These are phyloP conservation scores for Vaccinium darrowii DNA, from an alignment of 148 eudicot species.

Conservation along the genomic window DNA sequence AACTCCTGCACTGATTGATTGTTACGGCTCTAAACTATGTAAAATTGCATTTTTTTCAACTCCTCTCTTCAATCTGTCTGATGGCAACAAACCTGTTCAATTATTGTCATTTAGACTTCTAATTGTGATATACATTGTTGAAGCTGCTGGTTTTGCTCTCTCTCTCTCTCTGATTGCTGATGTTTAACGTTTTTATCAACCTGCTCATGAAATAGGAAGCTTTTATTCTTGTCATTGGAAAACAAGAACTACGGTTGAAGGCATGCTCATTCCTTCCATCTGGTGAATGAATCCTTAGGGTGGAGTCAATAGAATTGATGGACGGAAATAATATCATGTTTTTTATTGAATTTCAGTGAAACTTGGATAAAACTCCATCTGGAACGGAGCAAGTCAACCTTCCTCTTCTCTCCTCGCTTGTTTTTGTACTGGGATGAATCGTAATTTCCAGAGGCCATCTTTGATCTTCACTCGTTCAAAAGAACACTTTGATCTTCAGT, in stretches of 20 bases:
- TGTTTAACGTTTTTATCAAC: neutral
- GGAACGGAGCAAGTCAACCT: neutral
- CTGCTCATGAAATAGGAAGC: neutral
- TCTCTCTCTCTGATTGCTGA: neutral
- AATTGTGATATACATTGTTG: slow-evolving; percentile 10
- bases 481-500: no score
- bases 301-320: neutral
- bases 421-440: neutral
- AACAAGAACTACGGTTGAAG: neutral
- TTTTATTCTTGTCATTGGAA: neutral
- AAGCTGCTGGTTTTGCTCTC: neutral
- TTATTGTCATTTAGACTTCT: slow-evolving; percentile 23
- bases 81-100: slow-evolving; percentile 31
- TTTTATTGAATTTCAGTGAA: no score
- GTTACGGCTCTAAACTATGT: slow-evolving; percentile 30
- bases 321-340: neutral
- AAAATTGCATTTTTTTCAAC: slow-evolving; percentile 23
- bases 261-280: neutral
- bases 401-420: neutral
- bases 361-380: neutral
- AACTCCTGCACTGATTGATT: slow-evolving; percentile 11
- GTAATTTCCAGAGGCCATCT: neutral
- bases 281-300: neutral
- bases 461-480: neutral
- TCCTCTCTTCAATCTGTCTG: slow-evolving; percentile 31